Evolutionary conservation across 495 filamentous ascomycete genomes (phyloP).

Genomic region (Penicillium angulare): DNA sequence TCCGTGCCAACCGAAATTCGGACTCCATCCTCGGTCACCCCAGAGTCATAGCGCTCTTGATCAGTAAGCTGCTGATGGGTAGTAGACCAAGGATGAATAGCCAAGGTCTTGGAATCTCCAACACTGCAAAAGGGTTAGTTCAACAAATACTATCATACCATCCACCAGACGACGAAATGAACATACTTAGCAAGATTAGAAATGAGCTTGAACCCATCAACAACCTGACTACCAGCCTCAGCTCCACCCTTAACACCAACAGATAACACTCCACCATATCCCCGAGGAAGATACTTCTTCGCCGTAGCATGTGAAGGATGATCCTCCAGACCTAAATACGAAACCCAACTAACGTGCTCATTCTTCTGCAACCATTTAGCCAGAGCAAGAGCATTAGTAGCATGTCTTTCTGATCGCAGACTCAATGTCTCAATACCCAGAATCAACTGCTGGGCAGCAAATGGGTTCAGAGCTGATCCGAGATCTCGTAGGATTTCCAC

Average conservation of each 20-base stretch:
- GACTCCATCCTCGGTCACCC: conserved; percentile 90
- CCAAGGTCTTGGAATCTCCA: conserved; percentile 78
- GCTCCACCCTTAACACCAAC: conserved; percentile 92
- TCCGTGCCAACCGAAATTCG: conserved; percentile 96
- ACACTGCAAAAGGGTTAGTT: conserved; percentile 41
- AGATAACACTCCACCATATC: conserved; percentile 88
- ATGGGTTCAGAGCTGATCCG: conserved; percentile 82
- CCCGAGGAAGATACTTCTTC: conserved; percentile 85
- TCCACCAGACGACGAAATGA: not conserved
- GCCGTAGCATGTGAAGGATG: conserved; percentile 78
- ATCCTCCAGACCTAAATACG: conserved; percentile 83
- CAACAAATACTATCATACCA: conserved; percentile 6
- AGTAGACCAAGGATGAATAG: conserved; percentile 95
- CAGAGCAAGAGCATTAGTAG: conserved; percentile 75
- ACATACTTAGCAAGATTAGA: conserved; percentile 83
- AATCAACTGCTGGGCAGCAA: conserved; percentile 91
- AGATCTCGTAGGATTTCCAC: conserved; percentile 90
- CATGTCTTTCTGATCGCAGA: conserved; percentile 84
- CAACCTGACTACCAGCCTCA: conserved; percentile 76
- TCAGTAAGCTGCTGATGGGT: conserved; percentile 93
- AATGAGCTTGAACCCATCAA: conserved; percentile 93
- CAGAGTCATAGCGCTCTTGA: conserved; percentile 75
- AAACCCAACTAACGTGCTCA: conserved; percentile 87
- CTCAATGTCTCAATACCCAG: conserved; percentile 89
- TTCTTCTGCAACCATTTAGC: conserved; percentile 84